Evolutionary conservation across 2,329 filamentous ascomycete species (phyloP).

Genomic region (Alternaria solani): DNA sequence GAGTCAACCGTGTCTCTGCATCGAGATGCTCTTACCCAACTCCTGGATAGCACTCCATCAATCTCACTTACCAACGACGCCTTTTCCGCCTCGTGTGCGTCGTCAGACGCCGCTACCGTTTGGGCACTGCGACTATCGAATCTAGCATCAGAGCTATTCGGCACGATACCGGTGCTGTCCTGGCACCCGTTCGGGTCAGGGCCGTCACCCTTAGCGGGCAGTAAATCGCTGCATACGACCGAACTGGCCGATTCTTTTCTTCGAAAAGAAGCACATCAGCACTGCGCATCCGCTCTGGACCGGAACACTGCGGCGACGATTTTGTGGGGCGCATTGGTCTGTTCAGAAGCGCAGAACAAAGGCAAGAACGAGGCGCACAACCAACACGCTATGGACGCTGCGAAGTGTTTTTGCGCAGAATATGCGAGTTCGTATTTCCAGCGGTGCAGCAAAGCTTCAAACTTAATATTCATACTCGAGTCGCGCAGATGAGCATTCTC

Average conservation of each 20-base stretch:
- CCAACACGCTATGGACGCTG: neutral
- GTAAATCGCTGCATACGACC: neutral
- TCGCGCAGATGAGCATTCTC: neutral
- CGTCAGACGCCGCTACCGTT: conserved; percentile 7
- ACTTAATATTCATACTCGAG: neutral
- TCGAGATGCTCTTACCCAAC: neutral
- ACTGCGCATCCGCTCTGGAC: conserved; percentile 6
- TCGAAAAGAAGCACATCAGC: conserved; percentile 4
- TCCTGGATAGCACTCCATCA: neutral
- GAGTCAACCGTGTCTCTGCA: neutral
- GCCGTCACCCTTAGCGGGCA: conserved; percentile 1
- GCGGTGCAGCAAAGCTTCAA: neutral
- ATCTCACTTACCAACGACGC: conserved; percentile 6
- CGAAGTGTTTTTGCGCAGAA: neutral
- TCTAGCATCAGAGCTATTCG: conserved; percentile 4
- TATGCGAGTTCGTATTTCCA: neutral
- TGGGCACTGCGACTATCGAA: neutral
- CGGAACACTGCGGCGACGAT: conserved; percentile 1
- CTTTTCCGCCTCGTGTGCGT: conserved; percentile 5
- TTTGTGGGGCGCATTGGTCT: neutral
- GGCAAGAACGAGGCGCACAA: conserved; percentile 5
- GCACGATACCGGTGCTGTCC: neutral
- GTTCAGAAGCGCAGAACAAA: neutral
- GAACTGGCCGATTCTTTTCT: neutral
- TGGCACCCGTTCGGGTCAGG: conserved; percentile 4